phyloP scores from a whole-genome alignment of 2,329 filamentous ascomycete genomes.

The Neonectria ditissima region DNA sequence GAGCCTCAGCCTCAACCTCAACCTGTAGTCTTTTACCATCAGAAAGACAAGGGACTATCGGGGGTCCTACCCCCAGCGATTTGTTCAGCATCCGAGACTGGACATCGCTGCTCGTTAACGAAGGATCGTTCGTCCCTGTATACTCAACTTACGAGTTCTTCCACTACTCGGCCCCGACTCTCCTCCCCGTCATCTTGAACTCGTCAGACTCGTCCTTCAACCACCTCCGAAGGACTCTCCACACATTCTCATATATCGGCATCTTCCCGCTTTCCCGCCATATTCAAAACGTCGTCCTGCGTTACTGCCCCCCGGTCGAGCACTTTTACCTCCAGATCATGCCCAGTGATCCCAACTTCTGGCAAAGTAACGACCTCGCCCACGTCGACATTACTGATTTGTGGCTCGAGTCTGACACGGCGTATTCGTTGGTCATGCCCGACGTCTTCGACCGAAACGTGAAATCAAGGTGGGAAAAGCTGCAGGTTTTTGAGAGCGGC shows the following conservation, averaged over 20 bases:
- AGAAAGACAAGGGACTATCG: constrained; percentile 13
- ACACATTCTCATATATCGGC: constrained; percentile 69
- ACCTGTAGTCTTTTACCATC: constrained; percentile 27
- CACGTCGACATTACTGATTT: constrained; percentile 57
- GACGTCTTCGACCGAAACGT: constrained; percentile 50
- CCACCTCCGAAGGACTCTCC: constrained; percentile 53
- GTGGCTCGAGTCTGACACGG: constrained; percentile 67
- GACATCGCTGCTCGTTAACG: constrained; percentile 75
- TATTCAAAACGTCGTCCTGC: constrained; percentile 61
- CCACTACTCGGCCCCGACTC: constrained; percentile 70
- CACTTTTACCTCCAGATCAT: constrained; percentile 66
- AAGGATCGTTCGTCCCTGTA: constrained; percentile 78
- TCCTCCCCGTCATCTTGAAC: constrained; percentile 66
- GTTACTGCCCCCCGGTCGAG: constrained; percentile 62
- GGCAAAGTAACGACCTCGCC: constrained; percentile 52
- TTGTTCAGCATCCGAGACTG: constrained; percentile 73
- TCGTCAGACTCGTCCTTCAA: constrained; percentile 54
- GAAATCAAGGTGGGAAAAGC: constrained; percentile 51
- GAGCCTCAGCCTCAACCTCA: neutral
- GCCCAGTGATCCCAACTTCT: constrained; percentile 52
- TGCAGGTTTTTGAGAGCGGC: constrained; percentile 63
- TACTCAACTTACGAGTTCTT: constrained; percentile 81
- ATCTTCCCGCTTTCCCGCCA: constrained; percentile 76
- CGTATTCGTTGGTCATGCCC: constrained; percentile 60
- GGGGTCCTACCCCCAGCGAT: constrained; percentile 44